Base-by-base conservation (phyloP, 345 rosid species). In the Syzygium aromaticum region DNA sequence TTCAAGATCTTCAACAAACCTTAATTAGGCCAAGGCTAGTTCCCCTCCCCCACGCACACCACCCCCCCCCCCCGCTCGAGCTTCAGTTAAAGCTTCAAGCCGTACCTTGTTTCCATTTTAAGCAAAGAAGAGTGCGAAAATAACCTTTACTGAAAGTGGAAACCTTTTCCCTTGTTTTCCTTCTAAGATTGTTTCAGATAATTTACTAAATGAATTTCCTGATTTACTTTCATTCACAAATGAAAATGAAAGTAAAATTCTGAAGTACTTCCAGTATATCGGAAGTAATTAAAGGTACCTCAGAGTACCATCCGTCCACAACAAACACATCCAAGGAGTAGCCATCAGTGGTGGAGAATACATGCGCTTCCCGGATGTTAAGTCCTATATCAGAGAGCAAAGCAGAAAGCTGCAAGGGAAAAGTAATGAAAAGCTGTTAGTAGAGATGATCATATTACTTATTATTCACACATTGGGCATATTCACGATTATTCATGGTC, bases 341-440 rank as follows among this genome's bases (percentile, higher is more conserved):
- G 85, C 96, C 94, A 90, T 95, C 96, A 38, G 88, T 92, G 77
- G 96, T 95, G 85, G 98, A 94, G 92, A 95, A 95, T 46, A 94
- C 96, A 88, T 94, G 98, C 54, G 98, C 96, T 92, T 94, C 96
- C 53, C 96, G 96, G 85, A 95, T 95, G 88, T 95, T 94, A 80
- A 95, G 95, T 89, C 96, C 95, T 67, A 94, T 94, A 88, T 94
- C 94, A 78, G 96, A 95, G 87, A 95, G 96, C 91, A 94, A 89
- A 80, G 98, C 93, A 89, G 98, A 94, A 86, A 95, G 96, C 96
- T 95, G 87, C 54, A 87, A 88, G 89, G 87, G 88, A 90, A 89
- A 91, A 21, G 63, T 73, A 10, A 92, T 27, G 54, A 77, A 9
- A 84, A 30, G 80, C 52, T 25, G 78, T 90, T 57, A 93, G 90